Base-by-base conservation (phyloP, 2,329 filamentous ascomycete species). In the Escovopsis weberi region DNA sequence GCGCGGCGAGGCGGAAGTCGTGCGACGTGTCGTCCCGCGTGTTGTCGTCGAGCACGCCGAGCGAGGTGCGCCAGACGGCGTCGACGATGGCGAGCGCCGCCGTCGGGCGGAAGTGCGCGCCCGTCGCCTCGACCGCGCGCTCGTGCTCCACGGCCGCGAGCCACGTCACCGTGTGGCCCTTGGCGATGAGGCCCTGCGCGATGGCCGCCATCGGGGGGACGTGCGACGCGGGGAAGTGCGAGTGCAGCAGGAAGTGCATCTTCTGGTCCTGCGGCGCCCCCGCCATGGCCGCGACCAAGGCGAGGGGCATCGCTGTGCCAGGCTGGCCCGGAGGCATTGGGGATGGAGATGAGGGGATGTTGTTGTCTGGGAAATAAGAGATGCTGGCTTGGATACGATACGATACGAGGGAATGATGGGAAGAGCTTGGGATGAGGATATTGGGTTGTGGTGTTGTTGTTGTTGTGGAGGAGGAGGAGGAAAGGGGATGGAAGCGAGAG, bases 151-250 rank as follows among this genome's bases (percentile, higher is more conserved):
- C 50, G 36, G 53, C 57, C 1, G 61, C 59, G 32, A 63, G 53
- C 63, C 63, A 66, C 10, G 58, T 45, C 38, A 64, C 61, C 6
- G 60, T 48, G 47, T 65, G 62, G 44, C 61, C 61, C 30, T 56
- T 57, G 23, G 51, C 52, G 30, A 63, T 51, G 19, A 65, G 59
- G 38, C 60, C 57, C 43, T 56, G 53, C 39, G 61, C 60, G 4
- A 64, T 53, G 5, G 62, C 60, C 42, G 62, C 60, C 57, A 63
- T 63, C 12, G 62, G 62, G 32, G 61, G 57, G 23, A 58, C 55
- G 50, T 65, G 62, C 34, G 61, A 61, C 0, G 58, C 60, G 9
- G 61, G 62, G 36, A 63, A 63, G 42, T 61, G 60, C 8, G 62
- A 65, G 41, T 63, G 55, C 7, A 64, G 51, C 10, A 65, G 54